Conservation (phyloP, 176 grass and related monocot species). For the Phyllostachys edulis region DNA sequence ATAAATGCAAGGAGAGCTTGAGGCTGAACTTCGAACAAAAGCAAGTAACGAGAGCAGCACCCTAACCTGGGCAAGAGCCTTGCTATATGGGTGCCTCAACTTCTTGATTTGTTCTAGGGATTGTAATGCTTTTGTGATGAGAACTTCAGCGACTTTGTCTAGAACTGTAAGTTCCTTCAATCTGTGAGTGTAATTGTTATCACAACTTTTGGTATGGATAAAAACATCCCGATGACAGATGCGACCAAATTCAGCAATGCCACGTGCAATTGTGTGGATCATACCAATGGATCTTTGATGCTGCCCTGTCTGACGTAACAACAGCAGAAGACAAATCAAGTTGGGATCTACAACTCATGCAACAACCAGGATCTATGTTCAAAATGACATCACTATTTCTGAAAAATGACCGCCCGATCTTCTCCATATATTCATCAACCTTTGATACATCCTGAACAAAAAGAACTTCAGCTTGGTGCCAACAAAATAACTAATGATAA, state of each 20-base stretch:
- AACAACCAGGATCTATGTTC: conserved; percentile 65
- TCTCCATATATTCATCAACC: conserved; percentile 44
- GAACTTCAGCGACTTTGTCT: conserved; percentile 8
- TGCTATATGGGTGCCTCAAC: conserved; percentile 84
- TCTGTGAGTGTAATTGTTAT: conserved; percentile 39
- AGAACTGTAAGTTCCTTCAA: conserved; percentile 52
- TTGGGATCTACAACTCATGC: conserved; percentile 64
- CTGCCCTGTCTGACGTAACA: conserved; percentile 45
- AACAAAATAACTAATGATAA: not conserved
- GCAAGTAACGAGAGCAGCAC: not conserved
- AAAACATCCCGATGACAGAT: conserved; percentile 9
- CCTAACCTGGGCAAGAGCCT: conserved; percentile 71
- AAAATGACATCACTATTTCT: conserved; percentile 31
- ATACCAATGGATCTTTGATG: conserved; percentile 57
- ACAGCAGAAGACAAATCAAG: conserved; percentile 49
- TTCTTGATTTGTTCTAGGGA: conserved; percentile 62
- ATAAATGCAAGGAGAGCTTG: not conserved
- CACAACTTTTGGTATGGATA: conserved; percentile 4
- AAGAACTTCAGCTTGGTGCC: conserved; percentile 17
- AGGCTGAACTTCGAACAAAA: not conserved
- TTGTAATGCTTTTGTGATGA: conserved; percentile 48
- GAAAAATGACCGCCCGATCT: conserved; percentile 53
- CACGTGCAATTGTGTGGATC: not conserved
- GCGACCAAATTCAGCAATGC: conserved; percentile 19
- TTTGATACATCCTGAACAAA: conserved; percentile 48